These are phyloP conservation scores for Vigna radiata DNA, from an alignment of 306 rosid genomes.

Conservation along the genomic window DNA sequence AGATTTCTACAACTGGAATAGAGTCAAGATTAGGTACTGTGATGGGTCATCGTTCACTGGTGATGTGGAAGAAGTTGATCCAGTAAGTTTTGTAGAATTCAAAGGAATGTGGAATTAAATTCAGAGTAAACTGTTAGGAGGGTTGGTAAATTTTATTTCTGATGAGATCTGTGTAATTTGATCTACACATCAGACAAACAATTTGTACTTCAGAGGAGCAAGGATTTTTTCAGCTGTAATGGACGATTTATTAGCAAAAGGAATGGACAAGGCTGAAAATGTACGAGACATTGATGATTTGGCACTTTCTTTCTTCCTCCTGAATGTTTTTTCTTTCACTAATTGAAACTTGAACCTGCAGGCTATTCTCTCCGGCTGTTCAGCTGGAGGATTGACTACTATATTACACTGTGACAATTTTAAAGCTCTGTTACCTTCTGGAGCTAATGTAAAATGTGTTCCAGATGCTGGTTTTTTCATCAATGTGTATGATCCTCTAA, in stretches of 20 bases:
- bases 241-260: conserved; percentile 70
- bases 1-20: conserved; percentile 88
- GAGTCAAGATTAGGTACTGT: conserved; percentile 81
- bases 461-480: conserved; percentile 91
- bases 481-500: conserved; percentile 56
- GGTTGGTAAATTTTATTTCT: not conserved
- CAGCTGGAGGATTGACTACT: conserved; percentile 89
- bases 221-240: conserved; percentile 66
- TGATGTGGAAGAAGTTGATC: conserved; percentile 71
- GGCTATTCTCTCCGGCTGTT: conserved; percentile 93
- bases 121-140: not conserved
- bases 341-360: conserved; percentile 39
- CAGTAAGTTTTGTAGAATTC: conserved; percentile 56
- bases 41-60: conserved; percentile 95
- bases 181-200: conserved; percentile 58
- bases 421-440: conserved; percentile 56
- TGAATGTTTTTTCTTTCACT: conserved; percentile 6
- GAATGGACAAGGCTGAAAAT: conserved; percentile 74
- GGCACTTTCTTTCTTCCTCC: not conserved
- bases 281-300: conserved; percentile 47
- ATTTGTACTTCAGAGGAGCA: conserved; percentile 85
- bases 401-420: conserved; percentile 82
- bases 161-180: conserved; percentile 16
- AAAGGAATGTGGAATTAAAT: not conserved
- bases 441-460: conserved; percentile 73